Percentiles rank a stretch among this genome's conserved stretches.
phyloP scores from a whole-genome alignment of 1,284 basidiomycete species.

The Austroboletus novae-zelandiae region DNA sequence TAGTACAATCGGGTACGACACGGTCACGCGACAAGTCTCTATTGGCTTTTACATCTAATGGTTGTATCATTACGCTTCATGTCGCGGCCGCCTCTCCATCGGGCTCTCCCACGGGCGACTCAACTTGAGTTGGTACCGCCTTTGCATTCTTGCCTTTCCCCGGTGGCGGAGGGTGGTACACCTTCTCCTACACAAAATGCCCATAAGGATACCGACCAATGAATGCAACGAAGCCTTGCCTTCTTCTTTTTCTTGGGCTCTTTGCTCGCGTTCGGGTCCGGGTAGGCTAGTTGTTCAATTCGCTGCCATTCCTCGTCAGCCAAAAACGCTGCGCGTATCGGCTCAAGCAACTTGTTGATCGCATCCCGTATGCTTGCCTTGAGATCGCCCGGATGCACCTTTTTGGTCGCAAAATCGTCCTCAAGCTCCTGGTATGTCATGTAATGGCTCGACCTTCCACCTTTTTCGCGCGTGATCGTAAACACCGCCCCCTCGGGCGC shows the following conservation, averaged over 20 bases:
- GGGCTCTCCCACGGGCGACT: not conserved
- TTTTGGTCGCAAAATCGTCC: conserved; percentile 74
- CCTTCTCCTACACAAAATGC: conserved; percentile 53
- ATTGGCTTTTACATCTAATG: too few species aligned
- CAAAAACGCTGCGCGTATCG: conserved; percentile 79
- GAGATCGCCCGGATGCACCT: conserved; percentile 88
- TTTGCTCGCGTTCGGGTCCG: conserved; percentile 64
- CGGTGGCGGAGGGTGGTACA: conserved; percentile 76
- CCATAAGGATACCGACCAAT: not conserved
- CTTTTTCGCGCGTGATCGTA: conserved; percentile 68
- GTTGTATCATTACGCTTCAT: too few species aligned
- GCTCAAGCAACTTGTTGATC: conserved; percentile 77
- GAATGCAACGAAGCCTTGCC: not conserved
- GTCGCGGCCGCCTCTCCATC: conserved; percentile 7
- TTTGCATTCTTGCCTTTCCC: conserved; percentile 64
- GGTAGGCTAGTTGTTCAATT: conserved; percentile 82
- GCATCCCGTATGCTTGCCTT: conserved; percentile 82
- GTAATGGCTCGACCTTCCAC: conserved; percentile 86
- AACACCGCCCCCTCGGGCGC: conserved; percentile 86
- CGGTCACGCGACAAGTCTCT: too few species aligned
- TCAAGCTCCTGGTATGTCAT: conserved; percentile 64
- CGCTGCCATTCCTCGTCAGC: conserved; percentile 80
- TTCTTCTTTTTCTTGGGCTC: conserved; percentile 64
- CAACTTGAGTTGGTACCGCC: conserved; percentile 5
- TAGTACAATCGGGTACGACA: too few species aligned